Evolutionary conservation across 768 basidiomycete genomes (phyloP).

Genomic region (Amanita rubescens): DNA sequence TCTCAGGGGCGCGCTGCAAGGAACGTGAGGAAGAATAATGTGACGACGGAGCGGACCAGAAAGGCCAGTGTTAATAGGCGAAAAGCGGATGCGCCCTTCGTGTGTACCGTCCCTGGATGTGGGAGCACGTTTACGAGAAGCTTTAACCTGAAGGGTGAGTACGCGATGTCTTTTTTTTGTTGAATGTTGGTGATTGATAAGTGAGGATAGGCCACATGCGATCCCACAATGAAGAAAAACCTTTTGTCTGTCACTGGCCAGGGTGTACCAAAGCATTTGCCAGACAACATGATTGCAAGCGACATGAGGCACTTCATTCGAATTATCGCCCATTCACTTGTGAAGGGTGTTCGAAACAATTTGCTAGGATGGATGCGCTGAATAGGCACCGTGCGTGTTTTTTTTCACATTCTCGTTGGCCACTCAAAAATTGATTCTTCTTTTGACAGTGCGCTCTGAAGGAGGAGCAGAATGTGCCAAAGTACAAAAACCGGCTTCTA

Average conservation of each 20-base stretch:
- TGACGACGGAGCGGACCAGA: slow-evolving; percentile 85
- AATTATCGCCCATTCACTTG: slow-evolving; percentile 91
- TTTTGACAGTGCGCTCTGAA: slow-evolving; percentile 62
- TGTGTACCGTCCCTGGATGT: slow-evolving; percentile 77
- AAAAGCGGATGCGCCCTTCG: slow-evolving; percentile 84
- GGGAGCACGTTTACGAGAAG: slow-evolving; percentile 86
- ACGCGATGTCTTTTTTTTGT: slow-evolving; percentile 9
- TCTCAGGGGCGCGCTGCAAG: neutral
- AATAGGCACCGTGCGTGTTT: slow-evolving; percentile 78
- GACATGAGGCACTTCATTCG: slow-evolving; percentile 91
- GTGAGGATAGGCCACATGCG: slow-evolving; percentile 73
- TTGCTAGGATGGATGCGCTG: slow-evolving; percentile 91
- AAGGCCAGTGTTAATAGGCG: slow-evolving; percentile 80
- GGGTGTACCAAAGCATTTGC: slow-evolving; percentile 94
- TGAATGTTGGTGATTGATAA: slow-evolving; percentile 6
- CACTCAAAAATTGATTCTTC: neutral
- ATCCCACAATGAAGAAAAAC: slow-evolving; percentile 91
- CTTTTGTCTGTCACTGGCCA: slow-evolving; percentile 92
- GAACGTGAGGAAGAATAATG: slow-evolving; percentile 56
- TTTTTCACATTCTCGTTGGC: neutral
- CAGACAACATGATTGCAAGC: slow-evolving; percentile 92
- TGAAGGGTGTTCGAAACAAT: slow-evolving; percentile 88
- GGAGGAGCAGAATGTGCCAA: slow-evolving; percentile 71
- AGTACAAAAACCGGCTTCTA: slow-evolving; percentile 20
- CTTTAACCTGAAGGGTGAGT: slow-evolving; percentile 85